phyloP scores from a whole-genome alignment of 2,329 filamentous ascomycete genomes.

The Pseudocercospora fijiensis region DNA sequence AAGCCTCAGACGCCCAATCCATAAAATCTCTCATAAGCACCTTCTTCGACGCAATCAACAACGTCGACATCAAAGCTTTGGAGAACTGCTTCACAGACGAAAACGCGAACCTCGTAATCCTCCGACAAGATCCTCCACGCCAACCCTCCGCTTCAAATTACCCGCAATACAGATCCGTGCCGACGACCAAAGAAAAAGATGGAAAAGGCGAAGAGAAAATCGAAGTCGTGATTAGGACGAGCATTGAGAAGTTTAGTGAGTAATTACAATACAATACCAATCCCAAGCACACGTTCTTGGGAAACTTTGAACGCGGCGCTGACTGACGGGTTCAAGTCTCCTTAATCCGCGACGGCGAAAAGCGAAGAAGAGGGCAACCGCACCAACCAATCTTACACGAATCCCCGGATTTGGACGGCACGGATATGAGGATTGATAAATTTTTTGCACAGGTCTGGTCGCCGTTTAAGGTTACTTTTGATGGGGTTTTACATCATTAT shows the following conservation, averaged over 20 bases:
- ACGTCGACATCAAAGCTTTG: constrained; percentile 53
- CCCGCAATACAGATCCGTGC: constrained; percentile 4
- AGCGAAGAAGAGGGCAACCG: constrained; percentile 17
- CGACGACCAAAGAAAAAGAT: background rate
- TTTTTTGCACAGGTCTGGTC: constrained; percentile 24
- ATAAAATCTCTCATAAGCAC: constrained; percentile 25
- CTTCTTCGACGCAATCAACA: constrained; percentile 29
- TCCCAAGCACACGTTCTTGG: too few relatives aligned
- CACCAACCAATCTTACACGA: constrained; percentile 17
- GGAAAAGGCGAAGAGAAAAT: constrained; percentile 8
- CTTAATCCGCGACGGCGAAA: constrained; percentile 21
- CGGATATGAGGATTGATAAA: constrained; percentile 21
- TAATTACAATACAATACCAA: too few relatives aligned
- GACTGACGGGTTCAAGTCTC: background rate
- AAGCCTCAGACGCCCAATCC: constrained; percentile 10
- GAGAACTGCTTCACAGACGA: constrained; percentile 69
- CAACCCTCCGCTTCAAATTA: constrained; percentile 9
- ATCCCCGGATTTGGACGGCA: constrained; percentile 19
- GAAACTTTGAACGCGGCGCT: too few relatives aligned
- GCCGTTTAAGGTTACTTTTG: constrained; percentile 27
- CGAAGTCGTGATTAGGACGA: constrained; percentile 11
- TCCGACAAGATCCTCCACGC: constrained; percentile 24
- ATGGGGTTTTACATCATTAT: constrained; percentile 28
- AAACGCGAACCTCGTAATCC: constrained; percentile 60
- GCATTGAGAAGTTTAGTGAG: constrained; percentile 20